phyloP scores from a whole-genome alignment of 192 early-diverging fungal species.

The Linnemannia zychae region DNA sequence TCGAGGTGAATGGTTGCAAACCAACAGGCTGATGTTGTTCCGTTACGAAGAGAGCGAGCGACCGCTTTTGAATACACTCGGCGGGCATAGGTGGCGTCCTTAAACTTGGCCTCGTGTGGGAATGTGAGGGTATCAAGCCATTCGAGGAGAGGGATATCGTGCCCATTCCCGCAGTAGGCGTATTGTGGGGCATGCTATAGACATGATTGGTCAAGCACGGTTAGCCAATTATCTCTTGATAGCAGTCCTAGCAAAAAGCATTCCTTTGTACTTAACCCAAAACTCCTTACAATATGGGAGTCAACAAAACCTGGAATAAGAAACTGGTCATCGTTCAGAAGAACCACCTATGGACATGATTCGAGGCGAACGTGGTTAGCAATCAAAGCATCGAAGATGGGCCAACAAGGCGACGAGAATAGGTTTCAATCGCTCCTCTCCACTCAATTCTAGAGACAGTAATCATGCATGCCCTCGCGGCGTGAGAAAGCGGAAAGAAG shows the following conservation, averaged over 20 bases:
- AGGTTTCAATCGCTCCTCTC: background rate
- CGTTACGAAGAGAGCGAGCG: slow-evolving; percentile 71
- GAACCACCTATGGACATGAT: slow-evolving; percentile 6
- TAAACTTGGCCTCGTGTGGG: slow-evolving; percentile 77
- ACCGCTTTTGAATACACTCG: slow-evolving; percentile 70
- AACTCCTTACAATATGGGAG: slow-evolving; percentile 70
- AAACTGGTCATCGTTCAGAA: slow-evolving; percentile 65
- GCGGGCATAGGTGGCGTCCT: slow-evolving; percentile 69
- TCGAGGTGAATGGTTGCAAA: slow-evolving; percentile 85
- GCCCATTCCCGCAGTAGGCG: slow-evolving; percentile 81
- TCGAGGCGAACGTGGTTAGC: background rate
- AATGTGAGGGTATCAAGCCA: slow-evolving; percentile 88
- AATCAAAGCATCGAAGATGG: background rate
- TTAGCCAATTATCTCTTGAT: background rate
- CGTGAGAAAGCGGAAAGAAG: background rate
- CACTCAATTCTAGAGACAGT: background rate
- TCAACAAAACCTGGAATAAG: slow-evolving; percentile 88
- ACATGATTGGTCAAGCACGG: background rate
- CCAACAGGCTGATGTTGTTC: slow-evolving; percentile 88
- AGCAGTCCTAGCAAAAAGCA: background rate
- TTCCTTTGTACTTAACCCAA: background rate
- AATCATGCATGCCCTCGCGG: background rate
- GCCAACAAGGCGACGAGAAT: background rate
- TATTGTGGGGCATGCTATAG: slow-evolving; percentile 84
- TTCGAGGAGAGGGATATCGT: slow-evolving; percentile 83